Base-by-base conservation (phyloP, 768 basidiomycete genomes). In the Clathrus columnatus region DNA sequence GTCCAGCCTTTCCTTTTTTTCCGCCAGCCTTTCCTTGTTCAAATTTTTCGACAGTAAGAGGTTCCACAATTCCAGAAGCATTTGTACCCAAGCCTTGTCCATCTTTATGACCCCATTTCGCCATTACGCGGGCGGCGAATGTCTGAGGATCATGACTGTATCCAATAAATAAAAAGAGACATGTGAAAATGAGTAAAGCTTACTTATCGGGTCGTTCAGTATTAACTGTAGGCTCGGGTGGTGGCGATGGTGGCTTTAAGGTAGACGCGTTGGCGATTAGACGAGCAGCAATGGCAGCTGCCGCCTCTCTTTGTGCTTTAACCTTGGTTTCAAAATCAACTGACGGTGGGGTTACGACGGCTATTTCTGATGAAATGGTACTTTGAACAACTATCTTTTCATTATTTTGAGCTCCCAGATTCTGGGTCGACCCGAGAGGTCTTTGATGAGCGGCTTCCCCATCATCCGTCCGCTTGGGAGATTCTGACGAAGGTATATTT, bases 61-160 rank as follows among this genome's bases (percentile, higher is more conserved):
- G 91, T 56, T 94, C 87, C 44, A 94, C 82, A 45, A 98, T 94
- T 1, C 93, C 93, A 1, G 78, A 77, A 7, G 84, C 88, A 57
- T 88, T 82, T 0, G 79, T 84, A 29, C 95, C 95, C 1, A 97
- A 77, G 8, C 94, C 94, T 69, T 92, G 85, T 1, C 95, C 95
- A 66, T 91, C 90, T 66, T 89, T 87, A 66, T 96, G 91, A 0
- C 94, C 94, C 89, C 88, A 94, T 71, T 93, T 96, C 2, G 88
- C 89, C 92, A 96, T 95, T 61, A 95, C 66, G 29, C 88, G 84
- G 11, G 84, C 84, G 28, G 91, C 91, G 62, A 94, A 91, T 11
- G 78, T 79, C 54, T 82, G 84, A 0, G 83, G 81, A 59, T 88
- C 82, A 36, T 81, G 73, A 52, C 78, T 77, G 54, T 23, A 45